A percentile compares a stretch with the other conserved stretches of the same genome.
Evolutionary conservation across 176 grass and related monocot genomes (phyloP).

Genomic region (Oropetium thomaeum): DNA sequence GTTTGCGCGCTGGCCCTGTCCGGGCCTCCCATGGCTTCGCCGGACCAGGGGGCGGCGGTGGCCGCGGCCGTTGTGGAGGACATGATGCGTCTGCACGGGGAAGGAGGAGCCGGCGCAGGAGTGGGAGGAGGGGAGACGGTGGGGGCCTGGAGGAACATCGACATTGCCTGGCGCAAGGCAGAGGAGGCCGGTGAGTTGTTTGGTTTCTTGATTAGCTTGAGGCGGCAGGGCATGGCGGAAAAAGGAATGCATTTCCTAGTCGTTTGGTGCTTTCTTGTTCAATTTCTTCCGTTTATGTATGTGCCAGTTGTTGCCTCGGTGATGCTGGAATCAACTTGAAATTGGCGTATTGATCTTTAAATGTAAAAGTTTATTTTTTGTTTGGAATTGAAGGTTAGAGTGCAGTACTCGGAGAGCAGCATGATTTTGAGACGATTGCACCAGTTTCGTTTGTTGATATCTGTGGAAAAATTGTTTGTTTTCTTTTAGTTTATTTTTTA

Average conservation of each 20-base stretch:
- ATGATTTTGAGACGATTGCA: neutral
- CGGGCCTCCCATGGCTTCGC: conserved; percentile 36
- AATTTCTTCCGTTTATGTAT: neutral
- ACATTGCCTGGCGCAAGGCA: conserved; percentile 59
- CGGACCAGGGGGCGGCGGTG: conserved; percentile 30
- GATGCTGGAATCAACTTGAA: neutral
- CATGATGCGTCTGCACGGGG: neutral
- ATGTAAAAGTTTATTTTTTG: neutral
- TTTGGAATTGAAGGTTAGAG: neutral
- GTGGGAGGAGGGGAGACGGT: conserved; percentile 7
- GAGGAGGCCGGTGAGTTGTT: conserved; percentile 61
- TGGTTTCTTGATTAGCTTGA: neutral
- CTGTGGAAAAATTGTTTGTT: neutral
- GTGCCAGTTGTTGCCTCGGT: neutral
- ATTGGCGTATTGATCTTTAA: neutral
- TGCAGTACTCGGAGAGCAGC: neutral
- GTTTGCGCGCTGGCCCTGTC: conserved; percentile 25
- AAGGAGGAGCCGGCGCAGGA: neutral
- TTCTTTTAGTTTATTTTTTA: neutral
- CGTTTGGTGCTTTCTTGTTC: no score
- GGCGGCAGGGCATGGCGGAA: neutral
- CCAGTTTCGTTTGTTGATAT: neutral
- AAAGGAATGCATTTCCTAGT: neutral
- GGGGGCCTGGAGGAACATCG: conserved; percentile 22
- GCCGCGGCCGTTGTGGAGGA: conserved; percentile 36